Base-by-base conservation (phyloP, 768 basidiomycete species). In the Lepiota subincarnata region DNA sequence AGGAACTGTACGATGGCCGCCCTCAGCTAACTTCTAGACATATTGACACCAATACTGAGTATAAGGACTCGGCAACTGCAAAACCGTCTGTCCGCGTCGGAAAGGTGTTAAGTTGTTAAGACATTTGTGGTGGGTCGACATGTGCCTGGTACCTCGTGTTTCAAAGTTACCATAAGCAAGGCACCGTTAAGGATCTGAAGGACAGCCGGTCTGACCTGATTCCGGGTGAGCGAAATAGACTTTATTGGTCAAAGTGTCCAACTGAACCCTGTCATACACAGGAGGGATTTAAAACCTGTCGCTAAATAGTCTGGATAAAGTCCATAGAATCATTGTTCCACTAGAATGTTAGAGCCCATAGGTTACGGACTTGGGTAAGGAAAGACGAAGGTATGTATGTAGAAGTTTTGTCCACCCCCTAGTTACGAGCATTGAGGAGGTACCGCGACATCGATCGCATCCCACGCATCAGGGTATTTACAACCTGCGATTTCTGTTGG, bases 401-500 rank as follows among this genome's bases (percentile, higher is more conserved):
- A 31, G 13, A 24, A 14, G 14, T n/a, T 22, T 20, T 44, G 10
- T 26, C 42, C n/a, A 39, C 26, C 7, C n/a, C 14, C 7, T 16
- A 26, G 19, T 48, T 47, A 54, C 18, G 31, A 18, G n/a, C 64
- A 65, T 20, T 55, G 59, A 26, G 68, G 59, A 38, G 73, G 74
- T 31, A 73, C 65, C 19, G 70, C 56, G 31, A 57, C 66, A 48
- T 60, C 61, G 13, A 66, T 37, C 6, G 75, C 73, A 55, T 73
- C 64, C 71, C 72, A 78, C 0, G 70, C 58, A 61, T 82, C 70
- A 20, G 79, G 81, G 64, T 86, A 86, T 2, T 67, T 55, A 65
- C 86, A 89, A 4, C 79, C 81, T 10, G 74, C 62, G 16, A 83
- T 75, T 0, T 74, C 64, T 4, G 75, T 78, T 40, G 75, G 78